Conservation (phyloP, 2,329 filamentous ascomycete genomes). For the Diaporthe capsici region DNA sequence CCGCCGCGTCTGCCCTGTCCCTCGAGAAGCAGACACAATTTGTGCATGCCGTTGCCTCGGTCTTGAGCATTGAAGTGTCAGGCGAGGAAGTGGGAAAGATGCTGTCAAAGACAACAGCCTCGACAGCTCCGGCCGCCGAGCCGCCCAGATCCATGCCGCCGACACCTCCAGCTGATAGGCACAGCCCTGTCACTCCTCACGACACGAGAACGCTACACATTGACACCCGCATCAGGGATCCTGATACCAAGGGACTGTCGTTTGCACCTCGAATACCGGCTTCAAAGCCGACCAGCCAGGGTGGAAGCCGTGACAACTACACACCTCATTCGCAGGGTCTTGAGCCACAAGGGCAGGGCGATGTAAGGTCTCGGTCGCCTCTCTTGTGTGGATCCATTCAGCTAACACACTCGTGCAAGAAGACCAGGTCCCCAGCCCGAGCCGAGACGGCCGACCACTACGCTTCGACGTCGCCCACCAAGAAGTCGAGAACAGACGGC, state of each 20-base stretch:
- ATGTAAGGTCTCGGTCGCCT: background rate
- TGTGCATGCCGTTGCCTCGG: background rate
- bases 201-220: background rate
- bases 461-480: background rate
- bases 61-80: constrained; percentile 13
- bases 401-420: constrained; percentile 20
- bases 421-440: background rate
- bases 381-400: background rate
- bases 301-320: background rate
- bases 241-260: background rate
- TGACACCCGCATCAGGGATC: background rate
- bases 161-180: background rate
- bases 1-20: background rate
- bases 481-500: background rate
- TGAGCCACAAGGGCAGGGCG: background rate
- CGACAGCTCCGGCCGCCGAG: background rate
- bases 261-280: background rate
- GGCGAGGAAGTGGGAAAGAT: background rate
- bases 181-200: background rate
- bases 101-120: background rate
- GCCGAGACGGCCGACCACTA: background rate
- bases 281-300: background rate
- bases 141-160: background rate
- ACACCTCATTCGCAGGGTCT: background rate
- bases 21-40: constrained; percentile 12